Evolutionary conservation across 768 basidiomycete genomes (phyloP), one percentile per base, ranked within the genome.

Genomic region (Dioszegia crocea): DNA sequence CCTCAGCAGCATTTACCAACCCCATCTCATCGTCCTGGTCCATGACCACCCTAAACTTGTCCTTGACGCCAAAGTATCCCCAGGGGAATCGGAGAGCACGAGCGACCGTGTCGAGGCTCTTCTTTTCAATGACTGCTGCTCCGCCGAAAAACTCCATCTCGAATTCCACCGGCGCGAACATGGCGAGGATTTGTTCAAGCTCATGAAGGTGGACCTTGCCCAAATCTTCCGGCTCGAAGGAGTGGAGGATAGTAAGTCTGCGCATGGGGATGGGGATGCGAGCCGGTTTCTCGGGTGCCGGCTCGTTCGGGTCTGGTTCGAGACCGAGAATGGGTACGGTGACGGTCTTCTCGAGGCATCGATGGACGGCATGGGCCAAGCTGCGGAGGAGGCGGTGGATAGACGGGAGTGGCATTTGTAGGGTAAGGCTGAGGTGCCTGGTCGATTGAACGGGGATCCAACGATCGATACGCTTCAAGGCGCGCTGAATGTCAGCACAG

Each of bases 191-290:
- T 24, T 50, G 12, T 10, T 44, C 39, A 17, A 56, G 26, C 12
- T 39, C 31, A 5, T 30, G 14, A 2, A 21, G 14, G 19, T 36
- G 9, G 24, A 56, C 29, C 14, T 36, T 21, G 41, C 26, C 48
- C 10, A 27, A 14, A 27, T 41, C 31, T 23, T 61, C 47, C 0
- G 46, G 56, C 27, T 27, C 33, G 48, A 44, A 52, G 2, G 60
- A 49, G 43, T 57, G 55, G 29, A 61, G 55, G 29, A 61, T 31
- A 40, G 60, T 61, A 29, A 61, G 60, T 29, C 26, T 43, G 12
- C 39, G 27, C 8, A 61, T 19, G 24, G 38, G 47, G 23, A 61
- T 44, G n/a, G 21, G 40, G 40, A 43, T 19, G 44, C 30, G 10
- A 16, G 43, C 11, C 6, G 11, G 52, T 31, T n/a, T 19, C 11